A percentile compares a stretch with the other conserved stretches of the same genome.
Evolutionary conservation across 805 yeast genomes (phyloP).

Genomic region (Schwanniomyces vanrijiae): DNA sequence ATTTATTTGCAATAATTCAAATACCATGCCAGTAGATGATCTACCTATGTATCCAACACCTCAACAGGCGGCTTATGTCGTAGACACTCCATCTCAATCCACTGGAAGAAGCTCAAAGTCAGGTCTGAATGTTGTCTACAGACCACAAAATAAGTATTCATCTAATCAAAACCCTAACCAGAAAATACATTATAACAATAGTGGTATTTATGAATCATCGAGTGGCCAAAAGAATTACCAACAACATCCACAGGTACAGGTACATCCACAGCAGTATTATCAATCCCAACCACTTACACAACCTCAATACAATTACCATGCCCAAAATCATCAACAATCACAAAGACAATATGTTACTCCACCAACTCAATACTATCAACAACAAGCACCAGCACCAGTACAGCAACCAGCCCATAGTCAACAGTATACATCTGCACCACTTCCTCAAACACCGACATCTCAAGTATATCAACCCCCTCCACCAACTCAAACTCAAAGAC

Average conservation of each 20-base stretch:
- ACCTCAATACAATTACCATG: constrained; percentile 8
- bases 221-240: constrained; percentile 12
- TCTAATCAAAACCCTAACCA: constrained; percentile 14
- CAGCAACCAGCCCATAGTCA: constrained; percentile 11
- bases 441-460: constrained; percentile 6
- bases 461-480: constrained; percentile 6
- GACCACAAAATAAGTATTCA: constrained; percentile 8
- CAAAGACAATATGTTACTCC: constrained; percentile 8
- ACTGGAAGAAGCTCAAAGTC: constrained; percentile 7
- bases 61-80: constrained; percentile 39
- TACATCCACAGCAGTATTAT: constrained; percentile 11
- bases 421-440: constrained; percentile 6
- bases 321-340: constrained; percentile 11
- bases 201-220: constrained; percentile 7
- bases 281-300: constrained; percentile 11
- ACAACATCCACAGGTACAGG: constrained; percentile 9
- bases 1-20: not conserved
- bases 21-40: constrained; percentile 30
- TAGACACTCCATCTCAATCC: constrained; percentile 12
- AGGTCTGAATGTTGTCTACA: constrained; percentile 4
- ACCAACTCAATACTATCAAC: constrained; percentile 8
- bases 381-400: constrained; percentile 7
- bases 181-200: constrained; percentile 14
- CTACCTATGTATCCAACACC: constrained; percentile 48
- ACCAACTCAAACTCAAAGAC: constrained; percentile 5